Percentiles rank a stretch among this genome's conserved stretches.
Conservation (phyloP, 345 rosid genomes). For the Murraya koenigii region DNA sequence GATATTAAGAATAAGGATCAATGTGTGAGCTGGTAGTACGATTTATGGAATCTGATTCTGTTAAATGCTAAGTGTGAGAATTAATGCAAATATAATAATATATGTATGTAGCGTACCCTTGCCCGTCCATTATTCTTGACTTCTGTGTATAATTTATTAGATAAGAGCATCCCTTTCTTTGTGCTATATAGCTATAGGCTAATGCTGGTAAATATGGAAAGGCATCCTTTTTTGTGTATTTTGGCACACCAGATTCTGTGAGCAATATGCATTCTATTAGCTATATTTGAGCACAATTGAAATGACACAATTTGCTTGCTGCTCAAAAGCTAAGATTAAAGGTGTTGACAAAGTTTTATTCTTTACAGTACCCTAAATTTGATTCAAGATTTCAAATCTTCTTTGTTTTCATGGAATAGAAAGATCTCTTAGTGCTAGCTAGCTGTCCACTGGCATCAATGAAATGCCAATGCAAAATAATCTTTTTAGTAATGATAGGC, state of each 20-base stretch:
- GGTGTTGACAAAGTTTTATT: not conserved
- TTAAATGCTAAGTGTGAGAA: not conserved
- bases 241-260: no score
- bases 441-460: not conserved
- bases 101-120: slow-evolving; percentile 2
- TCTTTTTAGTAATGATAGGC: no score
- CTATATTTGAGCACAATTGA: not conserved
- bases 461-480: not conserved
- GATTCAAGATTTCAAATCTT: not conserved
- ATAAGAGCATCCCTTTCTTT: slow-evolving; percentile 20
- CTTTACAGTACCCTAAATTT: not conserved
- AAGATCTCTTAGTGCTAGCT: not conserved
- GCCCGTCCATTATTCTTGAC: slow-evolving; percentile 29
- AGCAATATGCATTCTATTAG: no score
- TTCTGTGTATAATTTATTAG: slow-evolving; percentile 1
- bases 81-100: slow-evolving; percentile 1
- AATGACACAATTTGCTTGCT: not conserved
- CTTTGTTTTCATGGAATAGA: not conserved
- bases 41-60: slow-evolving; percentile 39
- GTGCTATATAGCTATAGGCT: not conserved
- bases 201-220: not conserved
- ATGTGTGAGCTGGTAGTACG: not conserved
- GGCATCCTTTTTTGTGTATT: slow-evolving; percentile 8
- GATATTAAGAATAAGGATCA: slow-evolving; percentile 6
- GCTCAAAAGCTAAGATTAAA: not conserved